Evolutionary conservation across 805 yeast species (phyloP).

Genomic region (Zygotorulaspora sp.): DNA sequence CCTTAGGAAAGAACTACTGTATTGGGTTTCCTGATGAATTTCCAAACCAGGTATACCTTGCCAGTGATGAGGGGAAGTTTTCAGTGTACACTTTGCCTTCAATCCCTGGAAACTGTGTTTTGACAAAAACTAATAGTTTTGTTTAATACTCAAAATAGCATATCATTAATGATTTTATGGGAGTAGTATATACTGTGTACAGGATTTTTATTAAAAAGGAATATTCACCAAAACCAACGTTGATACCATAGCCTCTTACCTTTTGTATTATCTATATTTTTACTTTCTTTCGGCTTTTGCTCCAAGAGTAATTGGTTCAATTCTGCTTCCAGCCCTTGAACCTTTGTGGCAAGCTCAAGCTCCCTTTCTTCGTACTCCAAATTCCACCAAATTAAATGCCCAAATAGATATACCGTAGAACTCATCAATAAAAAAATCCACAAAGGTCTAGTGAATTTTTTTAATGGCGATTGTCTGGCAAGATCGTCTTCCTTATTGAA

Average conservation of each 20-base stretch:
- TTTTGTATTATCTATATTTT: not conserved
- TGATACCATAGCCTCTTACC: slow-evolving; percentile 16
- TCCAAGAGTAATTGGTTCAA: slow-evolving; percentile 11
- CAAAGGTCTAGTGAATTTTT: slow-evolving; percentile 27
- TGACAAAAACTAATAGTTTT: slow-evolving; percentile 26
- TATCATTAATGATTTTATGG: too few species aligned
- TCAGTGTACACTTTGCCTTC: slow-evolving; percentile 29
- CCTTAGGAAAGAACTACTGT: slow-evolving; percentile 19
- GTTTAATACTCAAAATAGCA: too few species aligned
- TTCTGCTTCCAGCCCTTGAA: slow-evolving; percentile 20
- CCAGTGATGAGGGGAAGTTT: slow-evolving; percentile 30
- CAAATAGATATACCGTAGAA: slow-evolving; percentile 28
- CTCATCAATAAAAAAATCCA: slow-evolving; percentile 34
- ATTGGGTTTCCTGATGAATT: slow-evolving; percentile 35
- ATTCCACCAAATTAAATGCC: slow-evolving; percentile 32
- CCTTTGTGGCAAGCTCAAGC: slow-evolving; percentile 17
- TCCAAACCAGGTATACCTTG: slow-evolving; percentile 28
- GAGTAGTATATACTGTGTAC: too few species aligned
- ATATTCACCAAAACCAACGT: slow-evolving; percentile 18
- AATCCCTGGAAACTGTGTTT: slow-evolving; percentile 27
- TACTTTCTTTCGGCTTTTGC: not conserved
- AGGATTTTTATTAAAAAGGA: slow-evolving; percentile 2
- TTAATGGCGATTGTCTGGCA: slow-evolving; percentile 18
- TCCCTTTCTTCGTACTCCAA: slow-evolving; percentile 30
- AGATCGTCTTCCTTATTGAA: slow-evolving; percentile 20